Percentiles rank a stretch among this genome's conserved stretches.
Conservation (phyloP, 2,329 filamentous ascomycete genomes). For the Sporothrix sp. region DNA sequence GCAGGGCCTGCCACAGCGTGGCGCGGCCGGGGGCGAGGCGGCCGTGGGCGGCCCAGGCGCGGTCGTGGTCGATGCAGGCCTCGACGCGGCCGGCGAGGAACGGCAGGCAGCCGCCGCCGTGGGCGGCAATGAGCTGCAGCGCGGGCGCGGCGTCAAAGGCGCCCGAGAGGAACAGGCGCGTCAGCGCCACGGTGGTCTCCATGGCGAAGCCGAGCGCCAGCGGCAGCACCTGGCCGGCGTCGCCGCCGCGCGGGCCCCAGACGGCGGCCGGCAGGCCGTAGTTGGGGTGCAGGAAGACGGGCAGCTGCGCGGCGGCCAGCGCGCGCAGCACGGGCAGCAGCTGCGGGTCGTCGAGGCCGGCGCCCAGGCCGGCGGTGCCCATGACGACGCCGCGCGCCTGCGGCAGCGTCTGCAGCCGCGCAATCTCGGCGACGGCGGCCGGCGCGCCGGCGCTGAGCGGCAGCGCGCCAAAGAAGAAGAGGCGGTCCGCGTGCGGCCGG, state of each 20-base stretch:
- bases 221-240: conserved; percentile 75
- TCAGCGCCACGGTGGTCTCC: conserved; percentile 78
- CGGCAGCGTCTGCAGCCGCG: conserved; percentile 48
- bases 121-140: conserved; percentile 65
- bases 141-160: conserved; percentile 64
- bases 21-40: conserved; percentile 37
- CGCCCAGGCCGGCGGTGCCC: conserved; percentile 66
- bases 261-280: conserved; percentile 71
- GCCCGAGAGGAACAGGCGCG: conserved; percentile 68
- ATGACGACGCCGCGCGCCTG: conserved; percentile 71
- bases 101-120: conserved; percentile 73
- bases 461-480: conserved; percentile 71
- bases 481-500: conserved; percentile 46
- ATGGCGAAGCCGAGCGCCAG: conserved; percentile 74
- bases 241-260: conserved; percentile 56
- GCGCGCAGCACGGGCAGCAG: conserved; percentile 61
- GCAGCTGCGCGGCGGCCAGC: conserved; percentile 50
- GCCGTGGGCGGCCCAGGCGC: conserved; percentile 55
- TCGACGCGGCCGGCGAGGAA: conserved; percentile 77
- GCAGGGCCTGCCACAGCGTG: conserved; percentile 42
- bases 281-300: conserved; percentile 77
- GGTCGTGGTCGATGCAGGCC: conserved; percentile 71
- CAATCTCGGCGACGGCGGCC: conserved; percentile 53
- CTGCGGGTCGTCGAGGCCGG: conserved; percentile 62
- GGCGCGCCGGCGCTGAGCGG: conserved; percentile 57